Conservation (phyloP, 768 basidiomycete species). For the Termitomyces eurrhizus region DNA sequence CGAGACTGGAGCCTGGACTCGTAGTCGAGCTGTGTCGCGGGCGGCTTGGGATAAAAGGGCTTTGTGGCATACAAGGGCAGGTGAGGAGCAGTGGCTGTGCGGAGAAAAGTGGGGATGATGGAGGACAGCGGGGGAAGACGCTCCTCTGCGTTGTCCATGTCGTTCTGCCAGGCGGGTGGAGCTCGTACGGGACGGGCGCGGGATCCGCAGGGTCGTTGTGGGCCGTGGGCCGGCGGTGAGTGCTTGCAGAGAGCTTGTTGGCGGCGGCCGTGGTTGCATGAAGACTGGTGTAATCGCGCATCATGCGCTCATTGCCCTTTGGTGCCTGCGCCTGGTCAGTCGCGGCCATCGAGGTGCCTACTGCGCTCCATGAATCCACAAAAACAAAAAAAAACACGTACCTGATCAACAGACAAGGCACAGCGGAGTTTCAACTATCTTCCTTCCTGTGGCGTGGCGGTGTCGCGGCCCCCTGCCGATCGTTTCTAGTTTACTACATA, state of each 20-base stretch:
- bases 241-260: conserved; percentile 33
- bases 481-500: too few species aligned
- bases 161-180: too few species aligned
- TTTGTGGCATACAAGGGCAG: conserved; percentile 26
- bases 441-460: conserved; percentile 4
- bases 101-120: too few species aligned
- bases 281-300: conserved; percentile 68
- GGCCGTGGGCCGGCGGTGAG: conserved; percentile 1
- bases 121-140: too few species aligned
- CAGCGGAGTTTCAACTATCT: conserved; percentile 12
- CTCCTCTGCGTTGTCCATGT: too few species aligned
- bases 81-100: conserved; percentile 31
- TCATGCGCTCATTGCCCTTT: conserved; percentile 18
- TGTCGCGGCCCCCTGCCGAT: conserved; percentile 3
- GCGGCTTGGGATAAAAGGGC: conserved; percentile 2
- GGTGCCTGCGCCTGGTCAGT: conserved; percentile 31
- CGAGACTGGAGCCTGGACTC: conserved; percentile 67
- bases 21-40: conserved; percentile 32
- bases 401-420: background rate
- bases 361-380: conserved; percentile 24
- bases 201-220: conserved; percentile 22
- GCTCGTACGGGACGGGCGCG: too few species aligned
- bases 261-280: conserved; percentile 76
- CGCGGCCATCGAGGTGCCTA: conserved; percentile 14
- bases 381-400: conserved; percentile 14